Conservation (phyloP, 139 green algal species). For the Coelastrella sp. region DNA sequence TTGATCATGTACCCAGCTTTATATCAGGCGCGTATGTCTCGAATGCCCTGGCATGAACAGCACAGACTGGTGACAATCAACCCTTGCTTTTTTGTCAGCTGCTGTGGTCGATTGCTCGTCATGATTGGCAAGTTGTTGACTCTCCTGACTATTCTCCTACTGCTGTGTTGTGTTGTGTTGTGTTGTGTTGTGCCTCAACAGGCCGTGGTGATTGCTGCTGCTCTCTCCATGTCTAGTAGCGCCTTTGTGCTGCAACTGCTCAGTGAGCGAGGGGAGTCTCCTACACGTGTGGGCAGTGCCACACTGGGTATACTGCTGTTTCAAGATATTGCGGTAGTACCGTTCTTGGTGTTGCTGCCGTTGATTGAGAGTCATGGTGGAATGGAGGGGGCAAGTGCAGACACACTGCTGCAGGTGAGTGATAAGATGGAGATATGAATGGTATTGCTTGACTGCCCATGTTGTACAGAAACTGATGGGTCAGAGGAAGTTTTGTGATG, state of each 20-base stretch:
- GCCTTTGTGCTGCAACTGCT: slow-evolving; percentile 98
- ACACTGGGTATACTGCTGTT: slow-evolving; percentile 97
- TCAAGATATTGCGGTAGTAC: slow-evolving; percentile 94
- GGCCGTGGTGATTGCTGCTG: slow-evolving; percentile 60
- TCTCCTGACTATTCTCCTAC: no score
- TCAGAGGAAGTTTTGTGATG: no score
- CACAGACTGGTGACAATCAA: no score
- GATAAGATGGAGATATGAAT: not conserved
- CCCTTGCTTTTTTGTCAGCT: no score
- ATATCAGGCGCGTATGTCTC: no score
- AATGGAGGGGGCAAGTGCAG: slow-evolving; percentile 58
- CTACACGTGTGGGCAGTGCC: slow-evolving; percentile 87
- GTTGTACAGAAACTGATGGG: no score
- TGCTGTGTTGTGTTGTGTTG: no score
- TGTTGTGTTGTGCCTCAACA: not conserved
- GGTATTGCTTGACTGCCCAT: no score
- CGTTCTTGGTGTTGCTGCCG: slow-evolving; percentile 93
- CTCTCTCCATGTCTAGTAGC: slow-evolving; percentile 88
- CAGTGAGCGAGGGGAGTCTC: slow-evolving; percentile 84
- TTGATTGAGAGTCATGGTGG: slow-evolving; percentile 64
- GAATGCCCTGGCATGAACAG: no score
- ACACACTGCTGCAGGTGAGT: slow-evolving; percentile 39
- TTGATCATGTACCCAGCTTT: no score
- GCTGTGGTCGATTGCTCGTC: no score
- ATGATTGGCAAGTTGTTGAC: no score